Evolutionary conservation across 495 filamentous ascomycete genomes (phyloP), one percentile per base, ranked within the genome.

Genomic region (Penicillium longicatenatum): DNA sequence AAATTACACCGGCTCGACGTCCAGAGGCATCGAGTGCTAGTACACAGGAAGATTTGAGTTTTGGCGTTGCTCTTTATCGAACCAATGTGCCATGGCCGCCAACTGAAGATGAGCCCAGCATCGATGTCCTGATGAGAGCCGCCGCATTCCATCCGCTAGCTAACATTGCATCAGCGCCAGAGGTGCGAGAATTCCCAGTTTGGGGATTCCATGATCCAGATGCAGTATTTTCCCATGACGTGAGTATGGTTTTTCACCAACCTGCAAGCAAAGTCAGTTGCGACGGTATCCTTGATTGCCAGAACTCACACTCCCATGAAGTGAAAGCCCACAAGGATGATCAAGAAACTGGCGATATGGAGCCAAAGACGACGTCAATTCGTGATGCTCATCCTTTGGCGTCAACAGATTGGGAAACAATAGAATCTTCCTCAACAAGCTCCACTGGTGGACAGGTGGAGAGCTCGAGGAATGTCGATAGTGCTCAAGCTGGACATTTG

Each of bases 51-150:
- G 73, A 77, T 29, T 39, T 59, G 30, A 57, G 55, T 3, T 74
- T 77, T 47, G 74, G 74, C 12, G 48, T 60, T 45, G 59, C 66
- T 20, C 61, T 77, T 4, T 67, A 70, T 48, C 71, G 74, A 17
- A 70, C 64, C 6, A 50, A 54, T 20, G 57, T 54, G 51, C 60
- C 65, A 17, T 60, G 56, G 19, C 54, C 66, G 11, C 0, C 39
- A 22, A 2, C 7, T 14, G 31, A 20, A 2, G 6, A 46, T 42
- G 47, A 60, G 37, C 3, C 39, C 10, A 37, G 24, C 33, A 41
- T 33, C 20, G 41, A 53, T 11, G 20, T 20, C 24, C 31, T 52
- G 43, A 53, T 30, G 26, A 33, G 45, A 22, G 37, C 53, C 10
- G 37, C 46, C 16, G 44, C 47, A 35, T 52, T 45, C 12, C 43